Base-by-base conservation (phyloP, 495 filamentous ascomycete genomes). In the Podospora sp. region DNA sequence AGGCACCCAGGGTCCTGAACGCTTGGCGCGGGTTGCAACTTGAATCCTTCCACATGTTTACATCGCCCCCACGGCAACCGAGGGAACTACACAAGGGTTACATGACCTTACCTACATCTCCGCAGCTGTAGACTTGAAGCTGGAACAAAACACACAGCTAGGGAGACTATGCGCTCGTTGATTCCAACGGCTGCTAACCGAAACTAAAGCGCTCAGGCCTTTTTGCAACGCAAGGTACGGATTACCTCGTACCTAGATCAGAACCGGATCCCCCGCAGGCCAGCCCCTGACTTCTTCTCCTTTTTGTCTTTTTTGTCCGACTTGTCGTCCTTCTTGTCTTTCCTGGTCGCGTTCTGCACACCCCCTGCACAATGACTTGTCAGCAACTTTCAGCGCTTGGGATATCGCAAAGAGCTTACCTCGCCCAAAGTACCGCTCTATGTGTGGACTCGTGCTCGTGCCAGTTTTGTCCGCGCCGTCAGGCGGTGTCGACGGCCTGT, bases 261-360 rank as follows among this genome's bases (percentile, higher is more conserved):
- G 24, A 80, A 80, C 35, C 85, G 73, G 60, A 88, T 85, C 35
- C 84, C 83, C 24, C 80, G 78, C 16, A 87, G 68, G 6, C 82
- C 85, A 20, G 74, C 71, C 11, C 65, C 66, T 12, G 75, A 71
- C 71, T 85, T 86, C 75, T 86, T 88, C 18, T 81, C 80, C 67
- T 84, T 83, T 62, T 85, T 85, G 14, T 82, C 80, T 0, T 75
- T 72, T 66, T 82, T 82, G 64, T 77, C 79, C 4, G 82, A 76
- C 60, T 85, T 81, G 49, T 82, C 82, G 2, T 85, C 81, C 67
- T 84, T 86, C 40, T 81, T 81, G 14, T 83, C 81, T 64, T 84
- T 86, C 27, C 80, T 81, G n/a, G 81, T 77, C 46, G 81, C 75
- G 69, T 88, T 88, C 73, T 87, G 84, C 0, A 86, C 80, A 9